Percentiles rank a stretch among this genome's conserved stretches.
phyloP scores from a whole-genome alignment of 768 basidiomycete genomes.

The Sporobolomyces roseus region DNA sequence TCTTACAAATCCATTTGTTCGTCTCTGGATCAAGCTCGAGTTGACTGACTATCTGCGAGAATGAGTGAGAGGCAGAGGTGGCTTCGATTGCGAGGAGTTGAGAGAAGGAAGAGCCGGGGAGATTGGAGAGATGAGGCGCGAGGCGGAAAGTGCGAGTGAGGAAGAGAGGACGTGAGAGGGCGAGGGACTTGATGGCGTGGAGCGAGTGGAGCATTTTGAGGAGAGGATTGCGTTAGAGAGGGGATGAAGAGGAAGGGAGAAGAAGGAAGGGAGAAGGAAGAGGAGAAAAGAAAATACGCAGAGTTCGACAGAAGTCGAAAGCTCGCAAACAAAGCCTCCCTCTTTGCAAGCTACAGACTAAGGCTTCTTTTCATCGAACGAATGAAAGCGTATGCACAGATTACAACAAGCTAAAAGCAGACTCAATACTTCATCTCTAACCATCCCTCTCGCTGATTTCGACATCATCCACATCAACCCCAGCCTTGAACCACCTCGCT shows the following conservation, averaged over 20 bases:
- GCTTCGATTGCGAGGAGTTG: constrained; percentile 2
- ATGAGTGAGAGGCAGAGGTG: background rate
- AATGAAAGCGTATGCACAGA: background rate
- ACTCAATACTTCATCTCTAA: constrained; percentile 33
- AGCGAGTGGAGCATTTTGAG: background rate
- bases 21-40: background rate
- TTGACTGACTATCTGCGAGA: background rate
- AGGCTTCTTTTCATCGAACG: background rate
- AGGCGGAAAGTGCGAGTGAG: background rate
- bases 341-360: no score
- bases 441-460: constrained; percentile 50
- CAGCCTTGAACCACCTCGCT: constrained; percentile 58
- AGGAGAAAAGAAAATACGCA: background rate
- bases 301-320: background rate
- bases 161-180: background rate
- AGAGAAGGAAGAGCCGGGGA: background rate
- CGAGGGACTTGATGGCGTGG: background rate
- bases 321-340: background rate
- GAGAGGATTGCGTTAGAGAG: background rate
- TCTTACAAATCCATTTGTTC: constrained; percentile 2
- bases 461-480: constrained; percentile 51
- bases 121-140: background rate
- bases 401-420: background rate
- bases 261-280: background rate
- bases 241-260: background rate